Evolutionary conservation across 2,329 filamentous ascomycete species (phyloP), one percentile per base, ranked within the genome.

Genomic region (Hymenoscyphus occultus): DNA sequence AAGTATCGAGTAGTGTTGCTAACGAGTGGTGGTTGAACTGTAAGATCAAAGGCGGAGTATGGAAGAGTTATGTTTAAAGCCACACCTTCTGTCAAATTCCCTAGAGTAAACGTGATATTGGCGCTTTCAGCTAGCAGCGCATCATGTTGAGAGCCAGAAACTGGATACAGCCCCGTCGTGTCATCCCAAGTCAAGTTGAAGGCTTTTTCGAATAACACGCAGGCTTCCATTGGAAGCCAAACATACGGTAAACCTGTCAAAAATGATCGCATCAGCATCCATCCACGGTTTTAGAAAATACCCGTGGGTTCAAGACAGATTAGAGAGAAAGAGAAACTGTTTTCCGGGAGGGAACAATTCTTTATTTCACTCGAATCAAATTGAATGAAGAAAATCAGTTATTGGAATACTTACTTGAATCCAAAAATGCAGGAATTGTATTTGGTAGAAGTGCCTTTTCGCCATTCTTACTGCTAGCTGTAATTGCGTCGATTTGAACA

Each of bases 31-130:
- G 75, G 76, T 32, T 74, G 70, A 10, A 76, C 71, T 59, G 73
- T 68, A 19, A 78, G 71, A 63, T 77, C 76, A 63, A 79, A 78
- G 1, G 78, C 75, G 22, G 71, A 69, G 64, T 77, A 79, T 3
- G 78, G 75, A 5, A 79, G 60, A 3, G 70, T 74, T 22, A 79
- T 72, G 40, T 75, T 69, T 28, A 77, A 67, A 10, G 64, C 61
- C 2, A 71, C 64, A 7, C 70, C 75, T 2, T 64, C 65, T 13
- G 73, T 70, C 13, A 71, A 64, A 59, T 76, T 73, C n/a, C 60
- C 65, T 6, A 78, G 56, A 1, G 68, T 72, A 65, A 79, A 79
- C 6, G 72, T 76, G 51, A 78, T 72, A 2, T 64, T 74, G 31
- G 77, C 65, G 58, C 75, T 74, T 63, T 70, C 70, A 7, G 65